phyloP scores from a whole-genome alignment of 2,329 filamentous ascomycete species.

The Aspergillus arachidicola region DNA sequence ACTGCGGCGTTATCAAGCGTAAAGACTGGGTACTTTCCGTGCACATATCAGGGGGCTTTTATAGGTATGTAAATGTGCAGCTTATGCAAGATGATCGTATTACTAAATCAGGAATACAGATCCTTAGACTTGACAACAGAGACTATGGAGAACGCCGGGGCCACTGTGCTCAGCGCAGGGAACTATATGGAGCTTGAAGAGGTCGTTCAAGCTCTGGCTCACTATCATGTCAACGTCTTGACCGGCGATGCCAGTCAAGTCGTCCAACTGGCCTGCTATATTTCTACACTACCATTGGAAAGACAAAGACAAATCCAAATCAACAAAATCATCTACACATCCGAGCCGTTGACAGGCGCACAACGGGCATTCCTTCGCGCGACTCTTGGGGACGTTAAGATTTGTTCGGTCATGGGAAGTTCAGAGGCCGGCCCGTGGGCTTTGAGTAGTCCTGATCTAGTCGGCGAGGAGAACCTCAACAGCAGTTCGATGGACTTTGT shows the following conservation, averaged over 20 bases:
- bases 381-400: conserved; percentile 35
- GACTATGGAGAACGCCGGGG: conserved; percentile 46
- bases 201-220: conserved; percentile 29
- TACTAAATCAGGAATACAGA: conserved; percentile 14
- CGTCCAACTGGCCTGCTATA: conserved; percentile 38
- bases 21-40: conserved; percentile 46
- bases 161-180: conserved; percentile 42
- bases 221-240: conserved; percentile 43
- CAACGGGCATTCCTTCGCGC: conserved; percentile 38
- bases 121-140: conserved; percentile 47
- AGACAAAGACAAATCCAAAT: conserved; percentile 29
- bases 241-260: conserved; percentile 45
- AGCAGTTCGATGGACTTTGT: conserved; percentile 38
- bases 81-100: no score
- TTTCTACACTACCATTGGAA: conserved; percentile 32
- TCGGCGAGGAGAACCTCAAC: conserved; percentile 13
- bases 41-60: conserved; percentile 41
- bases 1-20: conserved; percentile 31
- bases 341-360: conserved; percentile 39
- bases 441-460: conserved; percentile 34
- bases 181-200: conserved; percentile 24
- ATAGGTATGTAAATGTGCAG: conserved; percentile 34
- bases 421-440: conserved; percentile 49
- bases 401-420: conserved; percentile 47
- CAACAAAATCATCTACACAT: conserved; percentile 50